Percentiles rank a stretch among this genome's conserved stretches.
phyloP scores from a whole-genome alignment of 768 basidiomycete genomes.

The Psilocybe azurescens region DNA sequence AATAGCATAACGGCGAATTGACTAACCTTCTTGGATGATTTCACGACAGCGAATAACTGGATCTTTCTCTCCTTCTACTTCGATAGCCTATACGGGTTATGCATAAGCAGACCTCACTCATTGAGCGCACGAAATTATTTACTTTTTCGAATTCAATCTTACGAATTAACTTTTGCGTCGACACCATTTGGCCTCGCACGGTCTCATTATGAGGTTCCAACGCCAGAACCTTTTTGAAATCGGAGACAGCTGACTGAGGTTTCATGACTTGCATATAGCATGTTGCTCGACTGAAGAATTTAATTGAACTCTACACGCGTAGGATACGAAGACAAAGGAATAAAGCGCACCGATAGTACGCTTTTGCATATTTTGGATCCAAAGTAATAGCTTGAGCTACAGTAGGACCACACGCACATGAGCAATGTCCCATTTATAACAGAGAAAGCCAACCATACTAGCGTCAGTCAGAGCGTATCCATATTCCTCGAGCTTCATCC shows the following conservation, averaged over 20 bases:
- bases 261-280: conserved; percentile 91
- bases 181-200: conserved; percentile 78
- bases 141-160: conserved; percentile 94
- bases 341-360: conserved; percentile 72
- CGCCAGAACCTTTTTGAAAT: conserved; percentile 83
- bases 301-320: conserved; percentile 10
- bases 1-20: background rate
- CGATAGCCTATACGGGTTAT: conserved; percentile 70
- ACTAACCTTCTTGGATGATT: conserved; percentile 78
- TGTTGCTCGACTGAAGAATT: conserved; percentile 70
- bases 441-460: conserved; percentile 54
- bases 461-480: conserved; percentile 92
- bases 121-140: conserved; percentile 6
- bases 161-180: conserved; percentile 90
- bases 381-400: conserved; percentile 84
- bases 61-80: conserved; percentile 86
- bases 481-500: conserved; percentile 92
- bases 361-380: conserved; percentile 91
- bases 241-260: conserved; percentile 83
- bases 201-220: conserved; percentile 88
- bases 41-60: conserved; percentile 76
- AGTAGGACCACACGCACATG: background rate
- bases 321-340: conserved; percentile 4
- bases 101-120: background rate
- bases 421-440: background rate